These are phyloP conservation scores for Nannizzia gypsea DNA, from an alignment of 2,329 filamentous ascomycete genomes.

Conservation along the genomic window DNA sequence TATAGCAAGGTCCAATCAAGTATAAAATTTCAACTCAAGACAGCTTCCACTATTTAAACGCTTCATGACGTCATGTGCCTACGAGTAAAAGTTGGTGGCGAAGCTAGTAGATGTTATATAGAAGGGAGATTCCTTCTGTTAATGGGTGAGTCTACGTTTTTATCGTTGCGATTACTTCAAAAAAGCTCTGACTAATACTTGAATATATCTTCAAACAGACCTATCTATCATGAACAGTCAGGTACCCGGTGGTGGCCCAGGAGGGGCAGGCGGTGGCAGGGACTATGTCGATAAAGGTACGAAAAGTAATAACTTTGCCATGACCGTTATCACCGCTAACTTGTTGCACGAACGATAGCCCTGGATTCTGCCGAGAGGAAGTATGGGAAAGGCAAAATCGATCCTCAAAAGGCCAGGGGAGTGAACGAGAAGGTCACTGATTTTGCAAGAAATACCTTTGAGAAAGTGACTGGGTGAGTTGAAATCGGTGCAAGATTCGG, in stretches of 20 bases:
- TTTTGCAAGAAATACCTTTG: not conserved
- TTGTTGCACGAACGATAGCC: not conserved
- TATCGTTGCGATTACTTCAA: too few species aligned
- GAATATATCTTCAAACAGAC: not conserved
- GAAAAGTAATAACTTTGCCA: not conserved
- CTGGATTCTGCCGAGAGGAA: slow-evolving; percentile 1
- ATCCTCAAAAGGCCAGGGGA: not conserved
- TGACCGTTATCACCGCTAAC: not conserved
- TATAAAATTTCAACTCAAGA: not conserved
- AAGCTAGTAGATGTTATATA: not conserved
- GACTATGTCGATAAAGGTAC: slow-evolving; percentile 4
- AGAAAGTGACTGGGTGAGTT: not conserved
- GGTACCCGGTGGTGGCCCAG: not conserved
- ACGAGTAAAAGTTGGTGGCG: not conserved
- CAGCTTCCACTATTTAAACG: not conserved
- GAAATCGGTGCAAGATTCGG: not conserved
- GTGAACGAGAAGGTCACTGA: slow-evolving; percentile 4
- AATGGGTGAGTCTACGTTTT: too few species aligned
- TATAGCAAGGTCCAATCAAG: not conserved
- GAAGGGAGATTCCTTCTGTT: not conserved
- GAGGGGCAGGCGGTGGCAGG: not conserved
- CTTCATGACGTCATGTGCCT: not conserved
- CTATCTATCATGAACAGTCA: not conserved
- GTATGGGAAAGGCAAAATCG: slow-evolving; percentile 4
- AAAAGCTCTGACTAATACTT: too few species aligned